Percentiles rank a stretch among this genome's conserved stretches.
These are phyloP conservation scores for Blastomyces gilchristii DNA, from an alignment of 2,329 filamentous ascomycete genomes.

Conservation along the genomic window DNA sequence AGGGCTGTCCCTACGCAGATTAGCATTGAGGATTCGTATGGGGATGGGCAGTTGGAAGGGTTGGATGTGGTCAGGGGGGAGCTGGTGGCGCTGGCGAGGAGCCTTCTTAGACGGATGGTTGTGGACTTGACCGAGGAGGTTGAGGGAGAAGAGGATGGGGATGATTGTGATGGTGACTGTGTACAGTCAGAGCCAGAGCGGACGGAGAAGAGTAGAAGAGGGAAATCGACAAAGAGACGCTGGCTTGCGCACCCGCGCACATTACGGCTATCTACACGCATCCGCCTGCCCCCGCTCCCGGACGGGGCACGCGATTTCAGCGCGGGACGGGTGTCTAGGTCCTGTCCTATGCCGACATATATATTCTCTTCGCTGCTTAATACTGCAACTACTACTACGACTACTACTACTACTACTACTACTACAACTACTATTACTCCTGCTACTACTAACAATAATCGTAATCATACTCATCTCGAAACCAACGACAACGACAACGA, in stretches of 20 bases:
- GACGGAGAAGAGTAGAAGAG: background rate
- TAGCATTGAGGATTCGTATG: constrained; percentile 89
- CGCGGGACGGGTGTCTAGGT: constrained; percentile 57
- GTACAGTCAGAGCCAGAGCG: constrained; percentile 15
- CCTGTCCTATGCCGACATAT: constrained; percentile 60
- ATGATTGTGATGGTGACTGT: background rate
- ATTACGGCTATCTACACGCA: constrained; percentile 67
- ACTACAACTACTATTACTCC: too few relatives aligned
- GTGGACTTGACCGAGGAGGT: constrained; percentile 53
- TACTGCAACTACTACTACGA: background rate
- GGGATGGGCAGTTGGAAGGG: constrained; percentile 48
- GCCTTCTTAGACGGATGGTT: constrained; percentile 68
- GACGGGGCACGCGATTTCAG: constrained; percentile 34
- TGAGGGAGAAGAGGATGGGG: constrained; percentile 12
- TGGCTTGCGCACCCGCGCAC: constrained; percentile 80
- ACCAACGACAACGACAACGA: too few relatives aligned
- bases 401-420: too few relatives aligned
- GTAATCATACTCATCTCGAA: background rate
- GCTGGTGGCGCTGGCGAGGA: constrained; percentile 56
- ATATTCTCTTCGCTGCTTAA: constrained; percentile 46
- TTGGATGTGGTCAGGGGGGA: constrained; percentile 56
- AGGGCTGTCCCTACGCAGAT: constrained; percentile 72
- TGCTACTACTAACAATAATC: background rate
- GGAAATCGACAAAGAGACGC: constrained; percentile 17
- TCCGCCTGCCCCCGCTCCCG: constrained; percentile 43